These are phyloP conservation scores for Phytophthora pseudosyringae DNA, from an alignment of 352 stramenopile genomes.

Conservation along the genomic window DNA sequence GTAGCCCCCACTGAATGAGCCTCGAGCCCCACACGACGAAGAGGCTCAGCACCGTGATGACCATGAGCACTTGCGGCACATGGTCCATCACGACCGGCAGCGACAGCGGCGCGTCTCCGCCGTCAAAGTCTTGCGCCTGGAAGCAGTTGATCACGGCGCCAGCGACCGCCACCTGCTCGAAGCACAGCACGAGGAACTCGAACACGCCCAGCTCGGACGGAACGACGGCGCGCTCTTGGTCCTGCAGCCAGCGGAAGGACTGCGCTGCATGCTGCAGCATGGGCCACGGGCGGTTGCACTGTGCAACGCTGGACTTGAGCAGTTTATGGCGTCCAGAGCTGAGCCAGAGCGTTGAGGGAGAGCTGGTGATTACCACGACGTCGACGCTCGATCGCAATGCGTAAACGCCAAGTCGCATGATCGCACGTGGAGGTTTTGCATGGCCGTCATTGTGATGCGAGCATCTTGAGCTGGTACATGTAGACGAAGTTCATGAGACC, in stretches of 20 bases:
- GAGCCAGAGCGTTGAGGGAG: not conserved
- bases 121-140: constrained; percentile 24
- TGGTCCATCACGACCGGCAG: constrained; percentile 31
- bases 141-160: constrained; percentile 47
- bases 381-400: not conserved
- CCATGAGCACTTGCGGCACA: constrained; percentile 33
- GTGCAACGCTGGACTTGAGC: no score
- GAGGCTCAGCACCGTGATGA: constrained; percentile 30
- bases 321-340: no score
- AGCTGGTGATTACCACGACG: constrained; percentile 2
- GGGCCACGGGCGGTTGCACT: not conserved
- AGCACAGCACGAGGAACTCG: constrained; percentile 43
- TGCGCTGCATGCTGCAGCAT: constrained; percentile 33
- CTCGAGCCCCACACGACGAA: constrained; percentile 33
- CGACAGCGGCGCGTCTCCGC: constrained; percentile 25
- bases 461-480: no score
- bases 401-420: no score
- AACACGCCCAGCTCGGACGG: constrained; percentile 38
- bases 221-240: constrained; percentile 26
- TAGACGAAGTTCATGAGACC: no score
- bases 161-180: constrained; percentile 41
- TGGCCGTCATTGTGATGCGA: no score
- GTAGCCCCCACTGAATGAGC: constrained; percentile 32
- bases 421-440: no score
- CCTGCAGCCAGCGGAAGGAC: constrained; percentile 32